phyloP scores from a whole-genome alignment of 129 eudicot species.

The Erigeron canadensis region DNA sequence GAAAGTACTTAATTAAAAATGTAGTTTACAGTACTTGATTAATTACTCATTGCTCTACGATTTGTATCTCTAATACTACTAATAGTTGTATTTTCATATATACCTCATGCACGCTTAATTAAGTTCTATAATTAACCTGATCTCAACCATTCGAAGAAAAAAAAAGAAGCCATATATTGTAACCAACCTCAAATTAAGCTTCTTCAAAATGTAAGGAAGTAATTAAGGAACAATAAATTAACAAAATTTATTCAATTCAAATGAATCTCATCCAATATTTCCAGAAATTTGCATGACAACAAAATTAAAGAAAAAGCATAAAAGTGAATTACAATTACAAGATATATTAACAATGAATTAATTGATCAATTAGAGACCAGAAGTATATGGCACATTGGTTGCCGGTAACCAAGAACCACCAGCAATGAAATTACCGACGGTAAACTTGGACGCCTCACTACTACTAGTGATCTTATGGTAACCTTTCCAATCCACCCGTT shows the following conservation, averaged over 20 bases:
- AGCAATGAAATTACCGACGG: constrained; percentile 47
- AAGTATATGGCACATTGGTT: constrained; percentile 49
- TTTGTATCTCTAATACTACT: no score
- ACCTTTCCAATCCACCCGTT: constrained; percentile 58
- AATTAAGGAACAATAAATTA: neutral
- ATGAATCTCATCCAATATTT: neutral
- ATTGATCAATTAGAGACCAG: constrained; percentile 40
- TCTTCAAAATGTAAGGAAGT: no score
- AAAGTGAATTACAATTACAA: neutral
- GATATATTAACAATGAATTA: constrained; percentile 9
- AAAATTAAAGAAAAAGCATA: neutral
- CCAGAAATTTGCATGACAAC: neutral
- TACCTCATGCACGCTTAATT: no score
- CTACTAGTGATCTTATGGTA: constrained; percentile 53
- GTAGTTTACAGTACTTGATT: no score
- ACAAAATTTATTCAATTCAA: neutral
- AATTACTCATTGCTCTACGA: no score
- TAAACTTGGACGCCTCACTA: constrained; percentile 45
- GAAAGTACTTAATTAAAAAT: no score
- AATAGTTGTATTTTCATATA: no score
- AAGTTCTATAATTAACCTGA: no score
- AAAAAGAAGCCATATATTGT: no score
- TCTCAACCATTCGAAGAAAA: no score
- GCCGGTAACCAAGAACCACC: constrained; percentile 66
- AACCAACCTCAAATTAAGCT: no score